phyloP scores from a whole-genome alignment of 2,329 filamentous ascomycete species.

The Ambrosiella cleistominuta region DNA sequence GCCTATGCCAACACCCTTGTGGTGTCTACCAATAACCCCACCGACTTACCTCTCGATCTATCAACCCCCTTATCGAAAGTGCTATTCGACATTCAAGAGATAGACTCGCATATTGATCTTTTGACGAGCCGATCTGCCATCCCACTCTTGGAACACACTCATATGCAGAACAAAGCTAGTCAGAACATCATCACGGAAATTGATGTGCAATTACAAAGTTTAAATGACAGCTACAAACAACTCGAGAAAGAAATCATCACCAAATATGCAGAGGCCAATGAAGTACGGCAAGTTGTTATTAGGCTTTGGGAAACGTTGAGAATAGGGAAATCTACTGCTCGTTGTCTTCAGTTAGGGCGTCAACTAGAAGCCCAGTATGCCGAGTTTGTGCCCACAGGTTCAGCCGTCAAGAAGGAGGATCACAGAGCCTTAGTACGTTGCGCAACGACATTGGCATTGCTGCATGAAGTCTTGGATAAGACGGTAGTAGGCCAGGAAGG shows the following conservation, averaged over 20 bases:
- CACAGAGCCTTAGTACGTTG: constrained; percentile 67
- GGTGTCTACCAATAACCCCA: constrained; percentile 76
- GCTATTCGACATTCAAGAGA: constrained; percentile 90
- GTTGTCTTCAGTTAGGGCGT: constrained; percentile 64
- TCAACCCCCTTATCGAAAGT: constrained; percentile 85
- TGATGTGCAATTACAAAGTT: constrained; percentile 58
- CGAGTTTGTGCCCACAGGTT: constrained; percentile 37
- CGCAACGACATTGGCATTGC: constrained; percentile 56
- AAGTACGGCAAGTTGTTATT: constrained; percentile 60
- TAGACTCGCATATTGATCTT: constrained; percentile 86
- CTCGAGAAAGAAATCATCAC: constrained; percentile 73
- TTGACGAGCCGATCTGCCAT: constrained; percentile 72
- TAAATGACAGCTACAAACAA: constrained; percentile 72
- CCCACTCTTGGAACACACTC: constrained; percentile 63
- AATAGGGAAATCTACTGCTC: constrained; percentile 56
- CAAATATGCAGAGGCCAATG: constrained; percentile 71
- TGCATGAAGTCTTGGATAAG: constrained; percentile 55
- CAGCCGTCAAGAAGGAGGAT: constrained; percentile 41
- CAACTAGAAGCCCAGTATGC: constrained; percentile 75
- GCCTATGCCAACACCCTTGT: constrained; percentile 80
- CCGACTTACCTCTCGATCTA: constrained; percentile 77
- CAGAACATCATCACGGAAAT: constrained; percentile 56
- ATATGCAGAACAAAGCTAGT: constrained; percentile 55
- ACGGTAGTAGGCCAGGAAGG: constrained; percentile 57
- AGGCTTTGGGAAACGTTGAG: constrained; percentile 66